phyloP scores from a whole-genome alignment of 2,329 filamentous ascomycete genomes.

The Xylaria sp. region DNA sequence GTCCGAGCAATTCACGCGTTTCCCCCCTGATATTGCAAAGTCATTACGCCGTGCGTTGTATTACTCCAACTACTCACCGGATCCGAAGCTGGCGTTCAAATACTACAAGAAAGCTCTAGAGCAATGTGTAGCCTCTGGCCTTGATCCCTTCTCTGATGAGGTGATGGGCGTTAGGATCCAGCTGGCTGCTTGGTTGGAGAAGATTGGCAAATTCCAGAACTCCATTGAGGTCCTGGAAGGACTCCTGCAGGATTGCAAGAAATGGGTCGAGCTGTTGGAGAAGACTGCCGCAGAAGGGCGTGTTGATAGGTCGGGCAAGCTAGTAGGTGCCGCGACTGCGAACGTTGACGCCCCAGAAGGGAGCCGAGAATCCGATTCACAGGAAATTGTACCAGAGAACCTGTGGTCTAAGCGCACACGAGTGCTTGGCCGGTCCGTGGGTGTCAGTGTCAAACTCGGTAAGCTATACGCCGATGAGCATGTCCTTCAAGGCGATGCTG shows the following conservation, averaged over 20 bases:
- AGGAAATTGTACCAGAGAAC: slow-evolving; percentile 38
- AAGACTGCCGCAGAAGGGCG: slow-evolving; percentile 44
- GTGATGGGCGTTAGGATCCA: slow-evolving; percentile 85
- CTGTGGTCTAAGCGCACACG: slow-evolving; percentile 56
- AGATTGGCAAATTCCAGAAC: slow-evolving; percentile 62
- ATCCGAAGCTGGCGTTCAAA: slow-evolving; percentile 71
- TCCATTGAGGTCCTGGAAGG: slow-evolving; percentile 74
- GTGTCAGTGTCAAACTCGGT: slow-evolving; percentile 76
- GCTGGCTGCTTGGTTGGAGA: slow-evolving; percentile 73
- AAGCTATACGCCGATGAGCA: slow-evolving; percentile 75
- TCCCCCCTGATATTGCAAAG: slow-evolving; percentile 66
- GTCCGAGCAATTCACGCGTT: slow-evolving; percentile 49
- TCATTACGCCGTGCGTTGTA: slow-evolving; percentile 80
- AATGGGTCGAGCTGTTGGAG: slow-evolving; percentile 54
- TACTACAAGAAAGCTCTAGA: slow-evolving; percentile 78
- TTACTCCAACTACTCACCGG: slow-evolving; percentile 71
- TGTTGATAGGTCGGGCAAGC: slow-evolving; percentile 37
- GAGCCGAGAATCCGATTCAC: slow-evolving; percentile 12
- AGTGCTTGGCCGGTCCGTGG: slow-evolving; percentile 67
- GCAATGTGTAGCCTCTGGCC: slow-evolving; percentile 63
- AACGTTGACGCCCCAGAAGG: slow-evolving; percentile 13
- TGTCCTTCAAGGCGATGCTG: slow-evolving; percentile 65
- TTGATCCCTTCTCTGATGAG: slow-evolving; percentile 89
- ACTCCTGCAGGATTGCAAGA: slow-evolving; percentile 63
- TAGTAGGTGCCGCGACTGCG: slow-evolving; percentile 20